Evolutionary conservation across 23 red algal genomes (phyloP), one percentile per base, ranked within the genome.

Genomic region (Gracilaria domingensis): DNA sequence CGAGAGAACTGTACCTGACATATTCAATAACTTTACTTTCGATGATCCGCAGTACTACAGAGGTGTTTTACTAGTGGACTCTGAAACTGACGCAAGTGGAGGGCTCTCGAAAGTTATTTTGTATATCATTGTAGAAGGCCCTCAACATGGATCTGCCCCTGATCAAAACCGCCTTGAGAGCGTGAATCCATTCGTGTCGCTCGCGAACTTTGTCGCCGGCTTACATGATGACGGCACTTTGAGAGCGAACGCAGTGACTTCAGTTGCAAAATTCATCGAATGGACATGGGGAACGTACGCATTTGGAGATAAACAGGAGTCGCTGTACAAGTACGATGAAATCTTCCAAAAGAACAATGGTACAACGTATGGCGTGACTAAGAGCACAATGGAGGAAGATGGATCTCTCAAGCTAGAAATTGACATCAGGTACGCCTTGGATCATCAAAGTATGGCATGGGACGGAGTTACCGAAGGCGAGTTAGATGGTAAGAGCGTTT

Each of bases 301-400:
- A 28, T 86, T 86, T 57, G 83, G 83, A 21, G 83, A 86, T 47
- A 39, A 39, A 16, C 83, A 86, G 4, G 83, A 86, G 56, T 55
- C 47, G 20, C 66, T 86, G n/a, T 86, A 86, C 32, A 56, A 56
- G 61, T 39, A 55, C 33, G 83, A 86, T 39, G 16, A n/a, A 1
- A 35, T 86, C 1, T 86, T 86, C 38, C 12, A 28, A 11, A 32
- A 86, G 64, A 26, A 23, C 24, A 86, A 86, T 74, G 83, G 83
- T 4, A 86, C 83, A n/a, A 86, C 83, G 20, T 86, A 86, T 57
- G 83, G 20, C 12, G 83, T 86, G 64, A 86, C 83, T 48, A 86
- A 86, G 66, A 47, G 38, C 11, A 86, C 83, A 6, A 73, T 72
- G 83, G 64, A 86, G 1, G 61, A 56, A n/a, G n/a, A n/a, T 28